Evolutionary conservation across 164 flowering plant species (phyloP).

Genomic region (Nymphaea colorata): DNA sequence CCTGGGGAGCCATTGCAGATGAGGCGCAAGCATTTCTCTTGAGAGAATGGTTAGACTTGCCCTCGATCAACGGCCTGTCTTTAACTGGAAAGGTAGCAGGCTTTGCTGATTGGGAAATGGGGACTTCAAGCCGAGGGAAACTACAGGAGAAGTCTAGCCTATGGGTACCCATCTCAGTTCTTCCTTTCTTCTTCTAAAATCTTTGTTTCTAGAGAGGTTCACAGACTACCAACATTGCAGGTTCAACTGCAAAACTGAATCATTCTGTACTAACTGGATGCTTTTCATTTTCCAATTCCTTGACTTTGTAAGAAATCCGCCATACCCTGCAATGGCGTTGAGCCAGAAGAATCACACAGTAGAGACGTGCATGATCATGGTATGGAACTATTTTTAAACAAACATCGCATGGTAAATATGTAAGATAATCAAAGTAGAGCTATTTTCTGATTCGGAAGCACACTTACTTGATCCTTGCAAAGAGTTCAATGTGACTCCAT

Average conservation of each 20-base stretch:
- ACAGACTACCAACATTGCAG: background rate
- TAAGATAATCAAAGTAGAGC: background rate
- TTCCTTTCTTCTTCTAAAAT: background rate
- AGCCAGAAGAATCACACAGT: background rate
- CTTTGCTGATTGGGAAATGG: conserved; percentile 47
- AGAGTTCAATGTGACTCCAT: background rate
- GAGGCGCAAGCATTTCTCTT: conserved; percentile 49
- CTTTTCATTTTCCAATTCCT: background rate
- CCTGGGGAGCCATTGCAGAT: conserved; percentile 34
- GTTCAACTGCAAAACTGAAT: conserved; percentile 37
- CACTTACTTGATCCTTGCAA: background rate
- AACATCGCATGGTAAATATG: no score
- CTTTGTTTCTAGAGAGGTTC: background rate
- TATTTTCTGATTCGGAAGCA: background rate
- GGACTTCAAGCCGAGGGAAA: conserved; percentile 52
- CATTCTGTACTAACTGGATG: conserved; percentile 62
- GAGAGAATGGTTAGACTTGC: conserved; percentile 42
- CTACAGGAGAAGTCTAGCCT: conserved; percentile 77
- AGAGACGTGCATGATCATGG: background rate
- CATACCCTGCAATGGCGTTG: background rate
- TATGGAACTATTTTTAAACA: no score
- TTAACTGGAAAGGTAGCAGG: conserved; percentile 43
- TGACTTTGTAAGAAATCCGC: background rate
- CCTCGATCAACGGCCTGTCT: conserved; percentile 10
- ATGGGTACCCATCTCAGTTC: conserved; percentile 59